Base-by-base conservation (phyloP, 441 rosid genomes). In the Populus hybrid region DNA sequence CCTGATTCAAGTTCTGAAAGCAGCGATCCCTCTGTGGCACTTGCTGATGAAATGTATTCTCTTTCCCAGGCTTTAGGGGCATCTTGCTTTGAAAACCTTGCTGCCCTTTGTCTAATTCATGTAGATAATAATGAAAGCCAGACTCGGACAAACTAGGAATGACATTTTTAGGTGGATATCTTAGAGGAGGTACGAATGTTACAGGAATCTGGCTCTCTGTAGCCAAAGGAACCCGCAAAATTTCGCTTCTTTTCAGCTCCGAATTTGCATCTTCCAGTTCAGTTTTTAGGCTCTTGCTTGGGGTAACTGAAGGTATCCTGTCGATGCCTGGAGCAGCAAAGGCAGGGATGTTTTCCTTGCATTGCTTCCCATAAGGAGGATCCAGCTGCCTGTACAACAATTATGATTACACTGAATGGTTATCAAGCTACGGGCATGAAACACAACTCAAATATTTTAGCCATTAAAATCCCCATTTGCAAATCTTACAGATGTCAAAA, bases 91-190 rank as follows among this genome's bases (percentile, higher is more conserved):
- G 40, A 74, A 40, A 24, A 64, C 9, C 64, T 16, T 16, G 77
- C 36, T 65, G 26, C 24, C 65, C 66, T 16, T 14, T 29, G 16
- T 24, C 31, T 6, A 42, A 11, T 7, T n/a, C 29, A 5, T 69
- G 28, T 11, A 45, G 33, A 24, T 42, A 40, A 71, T 16, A 42
- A 26, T 11, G 33, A 72, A 72, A 18, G n/a, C 45, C 23, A 24
- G 71, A 68, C 16, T 68, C 11, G 38, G 63, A 71, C 31, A 40
- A 42, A 6, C 35, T 29, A 16, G 29, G 18, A 18, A 28, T 28
- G 14, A 28, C 45, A 28, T 67, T 75, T 29, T 63, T 75, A 20
- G 77, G 77, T 7, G 77, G 77, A 75, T 40, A 75, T 75, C 65
- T 66, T n/a, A 75, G 20, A 3, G 77, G 72, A 66, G 77, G 77